Evolutionary conservation across 2,329 filamentous ascomycete genomes (phyloP).

Genomic region (Aspergillus jensenii): DNA sequence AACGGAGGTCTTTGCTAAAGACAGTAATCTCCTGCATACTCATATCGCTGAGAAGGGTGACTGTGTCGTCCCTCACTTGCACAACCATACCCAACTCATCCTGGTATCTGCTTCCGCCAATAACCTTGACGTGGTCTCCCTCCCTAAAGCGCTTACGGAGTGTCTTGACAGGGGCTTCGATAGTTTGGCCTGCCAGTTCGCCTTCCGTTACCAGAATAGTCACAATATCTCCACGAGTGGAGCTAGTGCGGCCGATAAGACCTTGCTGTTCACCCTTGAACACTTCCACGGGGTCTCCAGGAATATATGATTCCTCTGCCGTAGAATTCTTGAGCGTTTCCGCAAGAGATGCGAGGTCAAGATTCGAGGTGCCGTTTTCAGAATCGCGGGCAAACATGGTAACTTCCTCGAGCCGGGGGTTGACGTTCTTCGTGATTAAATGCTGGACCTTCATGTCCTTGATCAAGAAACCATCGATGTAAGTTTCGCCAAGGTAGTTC

Average conservation of each 20-base stretch:
- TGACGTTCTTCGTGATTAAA: slow-evolving; percentile 83
- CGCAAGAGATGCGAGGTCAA: slow-evolving; percentile 87
- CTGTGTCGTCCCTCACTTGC: slow-evolving; percentile 85
- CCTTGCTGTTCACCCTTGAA: slow-evolving; percentile 94
- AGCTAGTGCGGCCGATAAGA: slow-evolving; percentile 79
- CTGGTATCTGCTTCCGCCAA: slow-evolving; percentile 88
- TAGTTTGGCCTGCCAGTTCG: slow-evolving; percentile 74
- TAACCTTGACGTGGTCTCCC: slow-evolving; percentile 98
- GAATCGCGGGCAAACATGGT: slow-evolving; percentile 87
- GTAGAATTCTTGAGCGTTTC: slow-evolving; percentile 85
- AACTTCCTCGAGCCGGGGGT: slow-evolving; percentile 90
- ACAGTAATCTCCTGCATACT: slow-evolving; percentile 93
- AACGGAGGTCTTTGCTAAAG: slow-evolving; percentile 93
- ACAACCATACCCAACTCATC: slow-evolving; percentile 98
- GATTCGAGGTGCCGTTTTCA: slow-evolving; percentile 89
- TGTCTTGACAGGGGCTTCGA: slow-evolving; percentile 89
- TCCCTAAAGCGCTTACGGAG: slow-evolving; percentile 89
- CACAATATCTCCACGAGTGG: slow-evolving; percentile 88
- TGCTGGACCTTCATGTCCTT: slow-evolving; percentile 91
- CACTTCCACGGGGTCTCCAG: slow-evolving; percentile 94
- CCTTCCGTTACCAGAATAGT: slow-evolving; percentile 83
- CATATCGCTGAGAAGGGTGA: slow-evolving; percentile 90
- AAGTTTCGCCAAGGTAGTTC: slow-evolving; percentile 84
- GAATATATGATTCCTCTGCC: slow-evolving; percentile 78
- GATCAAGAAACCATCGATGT: slow-evolving; percentile 87